Base-by-base conservation (phyloP, 2,329 filamentous ascomycete genomes). In the Arthrocladium fulminans region DNA sequence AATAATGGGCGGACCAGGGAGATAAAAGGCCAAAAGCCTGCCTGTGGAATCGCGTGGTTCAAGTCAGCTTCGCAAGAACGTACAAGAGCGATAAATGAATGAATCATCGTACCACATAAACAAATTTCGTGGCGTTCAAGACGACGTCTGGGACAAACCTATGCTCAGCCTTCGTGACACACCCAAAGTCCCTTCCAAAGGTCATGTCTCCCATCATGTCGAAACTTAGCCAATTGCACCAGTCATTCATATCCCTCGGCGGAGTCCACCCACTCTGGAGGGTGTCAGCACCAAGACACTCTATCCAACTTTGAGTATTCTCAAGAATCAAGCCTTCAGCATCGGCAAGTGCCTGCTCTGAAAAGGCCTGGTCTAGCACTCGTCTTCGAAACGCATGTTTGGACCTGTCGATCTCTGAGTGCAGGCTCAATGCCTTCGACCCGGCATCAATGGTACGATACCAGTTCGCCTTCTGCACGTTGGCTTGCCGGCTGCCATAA, bases 181-280 rank as follows among this genome's bases (percentile, higher is more conserved):
- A 68, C 13, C 60, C 57, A 50, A 71, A 72, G 1, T 61, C 49
- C 27, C 69, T 63, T 1, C 68, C 67, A 41, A 71, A 70, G 0
- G 62, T 58, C 1, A 72, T 47, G 25, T 71, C 66, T 0, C 67
- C 67, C 34, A 71, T 63, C 15, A 70, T 60, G 46, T 71, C 67
- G 45, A 70, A 70, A 1, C 63, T 64, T 1, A 61, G 60, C 37
- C 56, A 67, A 22, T 65, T 66, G 38, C 59, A 61, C 61, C 64
- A 70, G 5, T 56, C 53, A 3, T 52, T 54, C 46, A 69, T 55
- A 34, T 67, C 55, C 54, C 54, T 6, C 48, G 38, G 3, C 64
- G 52, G 1, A 65, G 50, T 12, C 60, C 52, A 42, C 63, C 55
- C 23, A 7, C 43, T 60, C 38, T 27, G 61, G 55, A 1, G 27